phyloP scores from a whole-genome alignment of 306 rosid species.

The Citrullus mucosospermus region DNA sequence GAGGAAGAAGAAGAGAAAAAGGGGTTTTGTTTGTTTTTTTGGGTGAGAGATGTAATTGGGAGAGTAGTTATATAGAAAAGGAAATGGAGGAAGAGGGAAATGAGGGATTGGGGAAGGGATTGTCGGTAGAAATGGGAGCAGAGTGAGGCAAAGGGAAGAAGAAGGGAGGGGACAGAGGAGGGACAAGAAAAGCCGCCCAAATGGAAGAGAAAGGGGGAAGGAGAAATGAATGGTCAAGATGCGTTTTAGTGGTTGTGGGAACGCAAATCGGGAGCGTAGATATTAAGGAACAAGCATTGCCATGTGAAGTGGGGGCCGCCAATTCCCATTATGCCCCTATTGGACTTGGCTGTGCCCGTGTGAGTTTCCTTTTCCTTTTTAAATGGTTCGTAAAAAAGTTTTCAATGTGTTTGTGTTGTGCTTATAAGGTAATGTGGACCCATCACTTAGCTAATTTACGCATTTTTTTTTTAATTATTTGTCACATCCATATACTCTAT shows the following conservation, averaged over 20 bases:
- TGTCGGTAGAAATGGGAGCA: constrained; percentile 39
- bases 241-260: constrained; percentile 4
- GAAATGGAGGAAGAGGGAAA: background rate
- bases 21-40: background rate
- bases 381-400: background rate
- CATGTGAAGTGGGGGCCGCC: constrained; percentile 5
- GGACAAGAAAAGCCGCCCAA: constrained; percentile 58
- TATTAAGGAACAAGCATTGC: background rate
- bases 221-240: constrained; percentile 37
- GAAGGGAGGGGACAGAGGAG: constrained; percentile 48
- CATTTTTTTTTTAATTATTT: no score
- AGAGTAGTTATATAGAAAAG: background rate
- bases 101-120: background rate
- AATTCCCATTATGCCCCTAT: background rate
- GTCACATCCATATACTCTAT: no score
- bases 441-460: background rate
- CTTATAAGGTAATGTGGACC: background rate
- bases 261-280: background rate
- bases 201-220: constrained; percentile 9
- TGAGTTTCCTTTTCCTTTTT: background rate
- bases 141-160: constrained; percentile 47
- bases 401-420: background rate
- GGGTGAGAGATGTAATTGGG: background rate
- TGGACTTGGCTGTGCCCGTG: background rate
- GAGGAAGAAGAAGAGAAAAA: background rate